Base-by-base conservation (phyloP, 345 rosid species). In the Aquilaria sinensis region DNA sequence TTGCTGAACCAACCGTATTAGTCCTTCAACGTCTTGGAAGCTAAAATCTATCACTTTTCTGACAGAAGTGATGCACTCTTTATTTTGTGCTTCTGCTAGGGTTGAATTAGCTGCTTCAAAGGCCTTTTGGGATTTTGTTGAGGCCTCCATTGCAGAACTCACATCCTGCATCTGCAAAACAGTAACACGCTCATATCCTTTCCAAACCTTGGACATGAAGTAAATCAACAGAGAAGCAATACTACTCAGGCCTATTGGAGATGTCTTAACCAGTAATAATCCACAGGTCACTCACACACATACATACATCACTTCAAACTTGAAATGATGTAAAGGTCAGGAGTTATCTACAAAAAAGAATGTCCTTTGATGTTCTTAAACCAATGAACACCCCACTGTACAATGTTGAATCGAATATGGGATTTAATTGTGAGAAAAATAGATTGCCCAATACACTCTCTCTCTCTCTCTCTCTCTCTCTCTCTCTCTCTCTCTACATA, bases 81-180 rank as follows among this genome's bases (percentile, higher is more conserved):
- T 70, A 43, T 74, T 73, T 72, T 69, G 64, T 12, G 76, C 68
- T 68, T 74, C 80, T 69, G 75, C 81, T 72, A 70, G 64, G 64
- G 47, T 58, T 37, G 65, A 67, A 65, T 57, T 72, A 56, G 79
- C 80, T 15, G 83, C 78, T 56, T 58, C 72, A 70, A 85, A 79
- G 63, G 89, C 78, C 67, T 49, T 73, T 57, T 64, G 87, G 60
- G 80, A 81, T 70, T 87, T 92, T 65, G 72, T 80, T 57, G 90
- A 87, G 58, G 96, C 98, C 64, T 83, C 96, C 89, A 89, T 68
- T 10, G 91, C 91, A 62, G 61, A 75, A 75, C 60, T 63, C 62
- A 82, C 83, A 59, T 72, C 83, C 71, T 78, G 85, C 58, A 83
- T 80, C 95, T 92, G 89, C 74, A 87, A 74, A 66, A 70, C 12